Base-by-base conservation (phyloP, 306 rosid genomes). In the Adenanthera pavonina region DNA sequence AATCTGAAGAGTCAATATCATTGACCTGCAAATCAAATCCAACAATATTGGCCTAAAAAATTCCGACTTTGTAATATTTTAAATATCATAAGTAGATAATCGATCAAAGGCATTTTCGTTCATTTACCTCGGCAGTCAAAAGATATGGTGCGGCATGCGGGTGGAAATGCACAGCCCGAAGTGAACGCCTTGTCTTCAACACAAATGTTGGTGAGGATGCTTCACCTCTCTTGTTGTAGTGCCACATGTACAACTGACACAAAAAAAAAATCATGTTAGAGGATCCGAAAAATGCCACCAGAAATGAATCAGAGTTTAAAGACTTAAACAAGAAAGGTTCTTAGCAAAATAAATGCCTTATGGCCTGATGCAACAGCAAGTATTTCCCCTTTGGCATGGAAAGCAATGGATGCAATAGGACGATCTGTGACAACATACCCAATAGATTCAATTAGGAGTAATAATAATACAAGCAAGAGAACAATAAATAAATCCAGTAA, bases 331-430 rank as follows among this genome's bases (percentile, higher is more conserved):
- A 4, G 33, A 72, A 34, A 77, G 76, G 66, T 67, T 47, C 8
- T 78, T 60, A 44, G 47, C 15, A 82, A 38, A 49, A 80, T 52
- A 6, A 6, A 48, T 75, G 79, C 90, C 86, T 87, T 87, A 74
- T 87, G 90, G 59, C 90, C 88, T 65, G 88, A 87, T 71, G 88
- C 90, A 81, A 87, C 90, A 64, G 88, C 90, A n/a, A 87, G 86
- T 76, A 84, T 84, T 78, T 87, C 88, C 70, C 90, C 88, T 69
- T 82, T 81, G 14, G 90, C 90, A 78, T 87, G 90, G 84, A 84
- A 87, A 81, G 90, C 90, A 52, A 87, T 69, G 72, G 88, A 87
- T 69, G 90, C 88, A 81, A 87, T 81, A 47, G 90, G 90, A 17
- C 86, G 90, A 75, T 84, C 90, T 87, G 76, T 38, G 20, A 84